Base-by-base conservation (phyloP, 306 rosid species). In the Dalbergia cultrata region DNA sequence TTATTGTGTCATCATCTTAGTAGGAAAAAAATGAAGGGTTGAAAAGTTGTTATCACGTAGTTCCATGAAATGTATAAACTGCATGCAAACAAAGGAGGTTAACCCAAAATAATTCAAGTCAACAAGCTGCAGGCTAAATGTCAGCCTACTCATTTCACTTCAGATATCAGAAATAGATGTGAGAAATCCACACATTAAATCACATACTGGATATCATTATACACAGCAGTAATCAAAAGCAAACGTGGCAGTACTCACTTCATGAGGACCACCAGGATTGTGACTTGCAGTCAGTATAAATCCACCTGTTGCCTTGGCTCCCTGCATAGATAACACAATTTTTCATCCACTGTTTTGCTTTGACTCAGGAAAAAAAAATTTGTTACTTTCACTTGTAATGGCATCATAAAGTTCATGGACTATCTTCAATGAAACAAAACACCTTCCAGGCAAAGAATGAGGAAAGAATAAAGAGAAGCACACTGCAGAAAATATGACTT, bases 271-370 rank as follows among this genome's bases (percentile, higher is more conserved):
- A 13, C 99, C 99, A 18, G 99, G 99, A 85, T 96, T 96, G 91
- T 96, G 99, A 87, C 99, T 96, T 41, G 99, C 99, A 8, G 99
- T 93, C 94, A 96, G 87, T 81, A 96, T 93, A 86, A 96, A 96
- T 68, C 94, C 97, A 75, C 99, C 99, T 19, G 94, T 89, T 52
- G 99, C 94, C 89, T 56, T 90, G 67, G 98, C 85, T 76, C 98
- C 99, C 99, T 96, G 89, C 72, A 72, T 57, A 71, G 47, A 87
- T 6, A 74, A 84, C 11, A 76, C 37, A 82, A 58, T 34, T n/a
- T 21, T 34, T 74, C 21, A 43, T 54, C 37, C 49, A 59, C 22
- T 54, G 44, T 37, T 50, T 44, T 50, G 63, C 53, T 68, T 74
- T 35, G 43, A 45, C 41, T 76, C 72, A 76, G 53, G 53, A 68